Base-by-base conservation (phyloP, 2,329 filamentous ascomycete species). In the Fusarium sp. region DNA sequence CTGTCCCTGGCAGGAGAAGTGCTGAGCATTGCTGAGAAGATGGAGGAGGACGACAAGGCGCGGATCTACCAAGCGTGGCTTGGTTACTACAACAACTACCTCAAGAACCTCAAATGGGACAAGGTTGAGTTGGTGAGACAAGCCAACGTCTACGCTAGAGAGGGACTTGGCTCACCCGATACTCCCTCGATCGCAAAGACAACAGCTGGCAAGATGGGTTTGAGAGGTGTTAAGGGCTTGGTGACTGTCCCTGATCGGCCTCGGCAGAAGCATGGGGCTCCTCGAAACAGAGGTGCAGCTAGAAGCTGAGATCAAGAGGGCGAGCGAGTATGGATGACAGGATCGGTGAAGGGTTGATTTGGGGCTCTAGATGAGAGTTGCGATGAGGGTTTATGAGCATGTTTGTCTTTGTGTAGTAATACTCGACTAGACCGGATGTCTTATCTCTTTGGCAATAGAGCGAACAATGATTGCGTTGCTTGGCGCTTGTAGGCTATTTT, bases 41-140 rank as follows among this genome's bases (percentile, higher is more conserved):
- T 92, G 75, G 84, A 85, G 5, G 83, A 85, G 22, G 79, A 83
- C 0, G 80, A 82, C 22, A 85, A 86, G 66, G 80, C 79, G 16
- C 88, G 85, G 75, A 83, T 85, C 4, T 91, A 91, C 80, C 86
- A 89, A 77, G 87, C 86, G 5, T 90, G 88, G 87, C 80, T 90
- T 11, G 88, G 88, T 65, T 85, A 89, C 84, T 86, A 86, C 81
- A 89, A 89, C 76, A 84, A 82, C 63, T 84, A 86, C 75, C 72
- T 84, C 60, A 89, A 87, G 79, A 73, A 78, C 12, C 75, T 86
- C 56, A 80, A 75, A 69, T 86, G 84, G 84, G 80, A 81, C 69
- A 82, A 83, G 73, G 79, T 79, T 17, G 78, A 84, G 59, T 79
- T 91, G 6, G 89, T 91, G 1, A 73, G 78, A 8, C 80, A 88